Base-by-base conservation (phyloP, 495 filamentous ascomycete genomes). In the Xylaria venustula region DNA sequence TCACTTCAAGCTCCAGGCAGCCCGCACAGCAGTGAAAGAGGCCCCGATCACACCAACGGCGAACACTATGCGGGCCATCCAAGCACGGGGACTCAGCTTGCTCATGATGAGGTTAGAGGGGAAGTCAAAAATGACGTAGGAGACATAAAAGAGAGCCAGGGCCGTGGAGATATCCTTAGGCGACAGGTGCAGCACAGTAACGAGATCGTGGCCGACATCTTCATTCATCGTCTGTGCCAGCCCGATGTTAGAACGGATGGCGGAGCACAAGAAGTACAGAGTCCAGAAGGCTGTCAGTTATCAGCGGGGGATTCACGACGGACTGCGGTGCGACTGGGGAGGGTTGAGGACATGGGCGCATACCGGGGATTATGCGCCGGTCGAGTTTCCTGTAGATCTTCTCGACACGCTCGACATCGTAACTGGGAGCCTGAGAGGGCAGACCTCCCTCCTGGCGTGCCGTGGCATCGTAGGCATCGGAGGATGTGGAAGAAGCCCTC, bases 61-160 rank as follows among this genome's bases (percentile, higher is more conserved):
- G 48, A 94, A 81, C 44, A 96, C 92, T 67, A 97, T 96, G 52
- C 92, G 83, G 58, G 90, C 89, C 91, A 97, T 93, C 91, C 92
- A 97, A 5, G 92, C 85, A 52, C 90, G 88, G 1, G 92, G 92
- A 61, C 89, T 90, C 3, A 96, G 77, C 41, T 81, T 84, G 50
- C 88, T 91, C 92, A 96, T 96, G 67, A 93, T 77, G 64, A 97
- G 79, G 71, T 96, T 96, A 6, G 91, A 93, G 0, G 93, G 93
- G 47, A 93, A 77, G 72, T 96, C 92, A 65, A 94, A 94, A 49
- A 93, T 71, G 60, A 96, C 90, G 77, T 96, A 96, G 68, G 88
- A 87, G 53, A 94, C 91, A 67, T 94, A 96, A 78, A 96, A 96
- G 5, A 97, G 78, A 6, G 91, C 90, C 15, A 97, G 78, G 40